Evolutionary conservation across 345 rosid genomes (phyloP).

Genomic region (Excoecaria cochinchinensis): DNA sequence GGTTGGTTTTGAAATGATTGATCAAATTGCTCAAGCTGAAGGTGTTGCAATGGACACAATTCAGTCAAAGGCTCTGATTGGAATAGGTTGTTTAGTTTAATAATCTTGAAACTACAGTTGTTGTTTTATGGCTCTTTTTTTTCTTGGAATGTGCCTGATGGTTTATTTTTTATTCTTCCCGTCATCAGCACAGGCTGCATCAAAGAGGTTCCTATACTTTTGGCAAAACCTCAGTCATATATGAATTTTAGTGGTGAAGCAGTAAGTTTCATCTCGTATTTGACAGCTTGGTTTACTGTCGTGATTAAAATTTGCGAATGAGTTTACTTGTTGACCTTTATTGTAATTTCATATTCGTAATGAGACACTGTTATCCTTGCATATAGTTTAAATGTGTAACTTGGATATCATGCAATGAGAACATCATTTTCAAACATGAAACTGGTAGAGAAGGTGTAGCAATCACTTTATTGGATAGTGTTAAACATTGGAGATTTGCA

Average conservation of each 20-base stretch:
- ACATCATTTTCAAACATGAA: not conserved
- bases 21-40: conserved; percentile 57
- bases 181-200: conserved; percentile 76
- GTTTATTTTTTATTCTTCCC: conserved; percentile 33
- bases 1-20: conserved; percentile 95
- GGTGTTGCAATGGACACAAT: conserved; percentile 69
- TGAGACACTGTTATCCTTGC: not conserved
- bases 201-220: conserved; percentile 75
- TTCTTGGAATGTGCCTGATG: conserved; percentile 18
- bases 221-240: conserved; percentile 90
- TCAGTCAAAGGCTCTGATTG: conserved; percentile 84
- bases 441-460: not conserved
- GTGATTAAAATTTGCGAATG: not conserved
- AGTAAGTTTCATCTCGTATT: conserved; percentile 43
- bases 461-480: not conserved
- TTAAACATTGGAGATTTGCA: not conserved
- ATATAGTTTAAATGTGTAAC: not conserved
- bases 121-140: conserved; percentile 4
- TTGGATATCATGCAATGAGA: not conserved
- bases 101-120: conserved; percentile 6
- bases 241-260: conserved; percentile 96
- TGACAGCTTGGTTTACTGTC: not conserved
- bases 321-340: not conserved
- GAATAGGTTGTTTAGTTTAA: conserved; percentile 62
- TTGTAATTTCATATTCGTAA: not conserved